Evolutionary conservation across 441 rosid genomes (phyloP), one percentile per base, ranked within the genome.

Genomic region (Raphanus hybrid): DNA sequence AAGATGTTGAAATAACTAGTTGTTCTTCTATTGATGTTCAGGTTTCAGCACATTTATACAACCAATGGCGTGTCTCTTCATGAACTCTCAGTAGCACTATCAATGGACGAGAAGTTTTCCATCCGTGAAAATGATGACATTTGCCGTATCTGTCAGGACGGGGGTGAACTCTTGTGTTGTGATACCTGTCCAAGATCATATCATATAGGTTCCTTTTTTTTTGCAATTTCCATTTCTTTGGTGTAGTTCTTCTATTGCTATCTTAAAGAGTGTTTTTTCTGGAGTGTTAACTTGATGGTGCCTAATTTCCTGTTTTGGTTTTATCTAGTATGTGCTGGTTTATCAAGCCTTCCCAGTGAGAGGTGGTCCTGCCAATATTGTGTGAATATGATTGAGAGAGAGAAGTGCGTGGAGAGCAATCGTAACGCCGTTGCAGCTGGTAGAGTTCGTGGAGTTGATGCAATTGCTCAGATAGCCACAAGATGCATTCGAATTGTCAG

Each of bases 61-160:
- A 92, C 99, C 67, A 95, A 95, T 82, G 99, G 99, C 14, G 98
- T 95, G 15, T 92, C 99, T 80, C 98, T 95, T 63, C 99, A 92
- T 83, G 99, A 95, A 79, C 80, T 90, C 74, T 83, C 99, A 32
- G 62, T 95, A 77, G 85, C 85, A 71, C 73, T 92, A 39, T 80
- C 88, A 62, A 91, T 83, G 85, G 82, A 63, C 43, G 81, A 83
- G 78, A 87, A 79, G 82, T 79, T 91, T 64, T 84, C 94, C 48
- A 45, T 82, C 63, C 72, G 35, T 18, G 94, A 92, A 73, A 92
- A 88, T 86, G 99, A 95, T 82, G 98, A 92, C 71, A 89, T 91
- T 43, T 95, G 98, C 78, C 86, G 87, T 80, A 82, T 95, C 62
- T 95, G 97, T 81, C 71, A 76, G 81, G 98, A 90, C 81, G 99